Conservation (phyloP, 2,329 filamentous ascomycete species). For the Pseudogymnoascus sp. region DNA sequence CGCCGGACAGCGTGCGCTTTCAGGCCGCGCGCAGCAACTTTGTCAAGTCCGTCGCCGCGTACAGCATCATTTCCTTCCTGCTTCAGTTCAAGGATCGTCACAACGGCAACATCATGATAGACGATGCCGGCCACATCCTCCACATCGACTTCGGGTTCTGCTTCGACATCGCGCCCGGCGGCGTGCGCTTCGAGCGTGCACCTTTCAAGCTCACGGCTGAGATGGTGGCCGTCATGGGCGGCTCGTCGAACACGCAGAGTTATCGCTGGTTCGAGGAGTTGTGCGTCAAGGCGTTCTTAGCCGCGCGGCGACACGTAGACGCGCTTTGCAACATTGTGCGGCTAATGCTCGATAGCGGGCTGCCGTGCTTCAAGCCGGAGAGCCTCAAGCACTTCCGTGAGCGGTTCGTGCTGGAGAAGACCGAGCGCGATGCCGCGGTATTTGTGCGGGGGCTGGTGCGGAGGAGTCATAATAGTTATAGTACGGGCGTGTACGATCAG, state of each 20-base stretch:
- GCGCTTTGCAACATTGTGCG: constrained; percentile 84
- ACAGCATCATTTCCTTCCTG: constrained; percentile 92
- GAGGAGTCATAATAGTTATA: constrained; percentile 84
- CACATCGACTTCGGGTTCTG: constrained; percentile 99
- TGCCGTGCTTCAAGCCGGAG: constrained; percentile 97
- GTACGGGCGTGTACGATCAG: constrained; percentile 92
- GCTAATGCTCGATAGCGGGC: constrained; percentile 89
- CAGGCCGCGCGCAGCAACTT: constrained; percentile 95
- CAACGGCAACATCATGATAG: constrained; percentile 99
- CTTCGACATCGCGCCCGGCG: constrained; percentile 95
- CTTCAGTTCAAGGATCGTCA: constrained; percentile 98
- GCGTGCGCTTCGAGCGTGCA: constrained; percentile 93
- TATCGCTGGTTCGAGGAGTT: constrained; percentile 97
- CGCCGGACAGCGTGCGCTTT: constrained; percentile 88
- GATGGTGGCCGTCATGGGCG: constrained; percentile 99
- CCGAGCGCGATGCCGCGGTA: constrained; percentile 84
- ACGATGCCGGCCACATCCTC: constrained; percentile 91
- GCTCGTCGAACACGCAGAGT: constrained; percentile 70
- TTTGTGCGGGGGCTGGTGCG: constrained; percentile 85
- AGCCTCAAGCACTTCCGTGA: constrained; percentile 88
- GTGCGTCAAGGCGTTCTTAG: constrained; percentile 90
- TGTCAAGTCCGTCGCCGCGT: constrained; percentile 98
- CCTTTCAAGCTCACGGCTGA: constrained; percentile 97
- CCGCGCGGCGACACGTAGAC: constrained; percentile 74
- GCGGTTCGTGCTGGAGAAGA: constrained; percentile 85